These are phyloP conservation scores for Eucalyptus victrix DNA, from an alignment of 345 rosid species.

Conservation along the genomic window DNA sequence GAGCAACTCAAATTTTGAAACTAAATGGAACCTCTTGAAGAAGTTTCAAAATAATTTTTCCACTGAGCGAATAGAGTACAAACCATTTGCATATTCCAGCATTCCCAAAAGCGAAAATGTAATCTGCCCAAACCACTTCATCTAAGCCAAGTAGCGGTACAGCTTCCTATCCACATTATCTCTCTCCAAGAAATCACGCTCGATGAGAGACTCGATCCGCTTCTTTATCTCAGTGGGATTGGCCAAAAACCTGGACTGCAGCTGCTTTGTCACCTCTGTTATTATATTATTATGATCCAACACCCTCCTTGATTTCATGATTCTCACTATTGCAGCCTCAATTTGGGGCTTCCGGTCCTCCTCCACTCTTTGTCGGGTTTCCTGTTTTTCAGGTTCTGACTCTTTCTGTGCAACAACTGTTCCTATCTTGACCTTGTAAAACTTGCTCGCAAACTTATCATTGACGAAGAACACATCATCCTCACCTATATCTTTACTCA, in stretches of 20 bases:
- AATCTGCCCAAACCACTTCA: neutral
- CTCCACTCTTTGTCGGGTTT: slow-evolving; percentile 96
- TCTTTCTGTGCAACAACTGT: slow-evolving; percentile 98
- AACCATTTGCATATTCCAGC: slow-evolving; percentile 3
- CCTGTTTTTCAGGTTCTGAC: slow-evolving; percentile 95
- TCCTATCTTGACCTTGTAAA: slow-evolving; percentile 96
- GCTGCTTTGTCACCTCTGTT: slow-evolving; percentile 89
- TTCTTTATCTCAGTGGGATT: slow-evolving; percentile 96
- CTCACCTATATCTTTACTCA: slow-evolving; percentile 92
- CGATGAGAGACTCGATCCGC: slow-evolving; percentile 92
- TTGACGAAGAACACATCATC: slow-evolving; percentile 78
- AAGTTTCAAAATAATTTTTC: slow-evolving; percentile 1
- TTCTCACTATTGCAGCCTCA: slow-evolving; percentile 96
- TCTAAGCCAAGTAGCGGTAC: slow-evolving; percentile 86
- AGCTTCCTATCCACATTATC: slow-evolving; percentile 75
- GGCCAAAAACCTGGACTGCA: slow-evolving; percentile 91
- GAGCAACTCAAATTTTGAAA: neutral
- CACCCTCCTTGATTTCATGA: slow-evolving; percentile 95
- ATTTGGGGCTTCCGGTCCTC: slow-evolving; percentile 98
- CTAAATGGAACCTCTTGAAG: neutral
- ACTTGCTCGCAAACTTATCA: slow-evolving; percentile 89
- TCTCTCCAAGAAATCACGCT: slow-evolving; percentile 97
- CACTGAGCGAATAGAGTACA: slow-evolving; percentile 11
- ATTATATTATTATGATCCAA: slow-evolving; percentile 93
- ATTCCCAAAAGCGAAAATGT: neutral